Conservation (phyloP, 2,329 filamentous ascomycete genomes). For the Fusarium sp. region DNA sequence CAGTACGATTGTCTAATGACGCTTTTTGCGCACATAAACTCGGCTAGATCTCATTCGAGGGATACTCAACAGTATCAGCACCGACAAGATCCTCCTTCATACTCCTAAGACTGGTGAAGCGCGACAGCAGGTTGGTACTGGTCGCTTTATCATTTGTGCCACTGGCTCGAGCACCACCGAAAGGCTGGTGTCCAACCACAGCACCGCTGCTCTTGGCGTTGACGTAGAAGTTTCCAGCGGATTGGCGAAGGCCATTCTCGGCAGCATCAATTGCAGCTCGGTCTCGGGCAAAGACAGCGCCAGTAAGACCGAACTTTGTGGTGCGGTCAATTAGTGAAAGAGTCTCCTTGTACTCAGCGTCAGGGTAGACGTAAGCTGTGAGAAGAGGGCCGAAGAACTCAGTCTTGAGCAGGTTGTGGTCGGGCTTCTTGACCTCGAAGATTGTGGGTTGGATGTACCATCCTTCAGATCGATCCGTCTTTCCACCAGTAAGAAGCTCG, state of each 20-base stretch:
- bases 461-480: constrained; percentile 65
- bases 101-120: constrained; percentile 59
- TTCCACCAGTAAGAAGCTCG: constrained; percentile 80
- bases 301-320: constrained; percentile 84
- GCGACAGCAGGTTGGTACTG: constrained; percentile 70
- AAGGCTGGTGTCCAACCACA: constrained; percentile 79
- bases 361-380: constrained; percentile 81
- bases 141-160: constrained; percentile 82
- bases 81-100: too few species aligned
- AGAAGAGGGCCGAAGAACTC: constrained; percentile 89
- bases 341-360: constrained; percentile 63
- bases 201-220: constrained; percentile 84
- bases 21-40: too few species aligned
- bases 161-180: constrained; percentile 76
- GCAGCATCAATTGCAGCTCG: constrained; percentile 74
- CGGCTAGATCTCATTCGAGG: too few species aligned
- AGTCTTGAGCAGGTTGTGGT: constrained; percentile 78
- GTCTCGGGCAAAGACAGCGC: constrained; percentile 80
- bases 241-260: constrained; percentile 77
- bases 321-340: constrained; percentile 69
- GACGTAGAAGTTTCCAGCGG: constrained; percentile 86
- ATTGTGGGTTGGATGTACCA: constrained; percentile 88
- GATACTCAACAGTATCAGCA: too few species aligned
- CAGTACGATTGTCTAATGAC: too few species aligned
- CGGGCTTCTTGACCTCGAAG: constrained; percentile 79